These are phyloP conservation scores for Bruguiera sexangula DNA, from an alignment of 345 rosid genomes.

Conservation along the genomic window DNA sequence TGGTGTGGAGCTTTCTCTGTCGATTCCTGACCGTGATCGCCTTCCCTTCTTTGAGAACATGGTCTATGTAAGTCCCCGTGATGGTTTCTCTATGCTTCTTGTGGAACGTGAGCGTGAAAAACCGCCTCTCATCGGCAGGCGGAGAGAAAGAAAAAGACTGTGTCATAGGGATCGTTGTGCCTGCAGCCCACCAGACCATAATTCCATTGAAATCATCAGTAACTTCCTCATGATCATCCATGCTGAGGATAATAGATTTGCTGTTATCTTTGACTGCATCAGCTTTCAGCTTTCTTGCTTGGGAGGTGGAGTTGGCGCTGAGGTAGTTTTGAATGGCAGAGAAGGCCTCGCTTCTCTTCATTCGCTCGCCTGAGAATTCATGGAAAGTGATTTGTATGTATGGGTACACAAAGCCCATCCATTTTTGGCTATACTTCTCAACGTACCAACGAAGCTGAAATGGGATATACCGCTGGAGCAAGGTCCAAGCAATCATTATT, in stretches of 20 bases:
- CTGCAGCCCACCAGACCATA: conserved; percentile 17
- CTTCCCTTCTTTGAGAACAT: conserved; percentile 34
- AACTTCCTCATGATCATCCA: conserved; percentile 16
- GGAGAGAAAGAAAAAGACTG: conserved; percentile 2
- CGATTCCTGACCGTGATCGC: conserved; percentile 18
- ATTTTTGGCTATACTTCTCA: neutral
- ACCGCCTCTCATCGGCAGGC: neutral
- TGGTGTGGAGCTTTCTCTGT: conserved; percentile 18
- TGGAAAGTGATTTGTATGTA: conserved; percentile 20
- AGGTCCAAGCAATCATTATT: conserved; percentile 14
- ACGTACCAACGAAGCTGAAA: neutral
- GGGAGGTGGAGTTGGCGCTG: conserved; percentile 12
- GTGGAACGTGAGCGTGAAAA: conserved; percentile 7
- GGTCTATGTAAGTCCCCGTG: conserved; percentile 33
- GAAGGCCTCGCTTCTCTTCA: conserved; percentile 16
- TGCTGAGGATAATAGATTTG: conserved; percentile 2
- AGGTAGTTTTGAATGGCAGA: conserved; percentile 22
- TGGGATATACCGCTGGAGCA: conserved; percentile 21
- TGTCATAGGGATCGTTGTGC: neutral
- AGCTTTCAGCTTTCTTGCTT: conserved; percentile 13
- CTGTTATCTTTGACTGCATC: conserved; percentile 6
- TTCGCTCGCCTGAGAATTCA: conserved; percentile 13
- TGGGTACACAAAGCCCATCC: conserved; percentile 4
- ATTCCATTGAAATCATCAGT: conserved; percentile 9
- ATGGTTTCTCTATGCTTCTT: neutral